Conservation (phyloP, 2,329 filamentous ascomycete genomes). For the Calonectria naviculata region DNA sequence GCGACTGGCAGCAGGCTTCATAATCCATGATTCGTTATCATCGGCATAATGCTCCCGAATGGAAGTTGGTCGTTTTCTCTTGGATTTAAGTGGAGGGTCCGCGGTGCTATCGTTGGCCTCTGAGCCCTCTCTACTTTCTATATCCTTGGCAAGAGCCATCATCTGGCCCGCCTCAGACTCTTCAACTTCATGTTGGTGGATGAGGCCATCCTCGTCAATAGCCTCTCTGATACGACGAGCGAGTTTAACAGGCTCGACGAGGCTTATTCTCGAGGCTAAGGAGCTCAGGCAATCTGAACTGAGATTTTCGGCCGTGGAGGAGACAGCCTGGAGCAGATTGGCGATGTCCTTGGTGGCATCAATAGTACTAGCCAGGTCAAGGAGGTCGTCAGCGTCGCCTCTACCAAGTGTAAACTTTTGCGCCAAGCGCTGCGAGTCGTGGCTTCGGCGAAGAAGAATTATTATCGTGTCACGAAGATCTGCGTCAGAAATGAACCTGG, state of each 20-base stretch:
- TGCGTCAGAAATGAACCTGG: constrained; percentile 74
- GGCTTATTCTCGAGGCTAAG: constrained; percentile 68
- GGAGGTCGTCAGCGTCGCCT: constrained; percentile 91
- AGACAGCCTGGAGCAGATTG: constrained; percentile 51
- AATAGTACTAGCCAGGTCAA: constrained; percentile 86
- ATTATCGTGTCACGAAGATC: constrained; percentile 77
- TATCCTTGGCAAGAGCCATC: constrained; percentile 77
- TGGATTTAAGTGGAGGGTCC: constrained; percentile 61
- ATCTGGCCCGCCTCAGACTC: constrained; percentile 78
- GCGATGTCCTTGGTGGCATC: constrained; percentile 76
- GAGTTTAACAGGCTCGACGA: constrained; percentile 75
- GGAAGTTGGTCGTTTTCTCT: constrained; percentile 57
- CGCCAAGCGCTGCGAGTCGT: constrained; percentile 89
- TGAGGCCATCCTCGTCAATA: constrained; percentile 94
- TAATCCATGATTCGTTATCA: constrained; percentile 71
- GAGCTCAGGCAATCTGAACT: constrained; percentile 51
- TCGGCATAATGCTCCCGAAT: constrained; percentile 69
- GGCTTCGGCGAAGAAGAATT: constrained; percentile 76
- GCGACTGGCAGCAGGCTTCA: constrained; percentile 76
- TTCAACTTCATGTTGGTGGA: constrained; percentile 81
- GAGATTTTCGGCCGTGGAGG: constrained; percentile 19
- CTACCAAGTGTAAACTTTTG: constrained; percentile 95
- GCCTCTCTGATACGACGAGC: constrained; percentile 78
- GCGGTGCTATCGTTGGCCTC: constrained; percentile 64
- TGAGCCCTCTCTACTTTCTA: constrained; percentile 74